Evolutionary conservation across 192 early-diverging fungal species (phyloP).

Genomic region (Rhizoclosmatium globosum): DNA sequence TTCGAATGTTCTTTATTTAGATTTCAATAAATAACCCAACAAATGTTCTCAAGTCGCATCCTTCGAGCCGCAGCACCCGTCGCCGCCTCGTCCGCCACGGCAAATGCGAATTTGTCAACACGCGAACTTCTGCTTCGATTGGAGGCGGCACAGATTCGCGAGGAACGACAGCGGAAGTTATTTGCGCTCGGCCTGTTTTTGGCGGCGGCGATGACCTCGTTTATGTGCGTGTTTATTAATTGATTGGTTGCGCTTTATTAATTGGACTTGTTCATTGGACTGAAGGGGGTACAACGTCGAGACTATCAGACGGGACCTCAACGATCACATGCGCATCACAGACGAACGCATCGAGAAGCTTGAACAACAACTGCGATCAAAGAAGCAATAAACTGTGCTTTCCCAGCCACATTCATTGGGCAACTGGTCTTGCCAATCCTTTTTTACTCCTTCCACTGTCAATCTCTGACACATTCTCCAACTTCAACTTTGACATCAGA

Average conservation of each 20-base stretch:
- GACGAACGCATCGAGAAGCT: constrained; percentile 23
- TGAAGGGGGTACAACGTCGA: constrained; percentile 20
- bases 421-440: not conserved
- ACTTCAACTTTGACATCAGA: not conserved
- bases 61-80: not conserved
- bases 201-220: constrained; percentile 1
- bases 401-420: not conserved
- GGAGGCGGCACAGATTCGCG: constrained; percentile 4
- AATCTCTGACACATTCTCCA: not conserved
- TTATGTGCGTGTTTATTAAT: not conserved
- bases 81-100: not conserved
- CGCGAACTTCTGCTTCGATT: not conserved
- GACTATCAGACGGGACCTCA: not conserved
- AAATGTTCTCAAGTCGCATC: too few species aligned
- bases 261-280: not conserved
- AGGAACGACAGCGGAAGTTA: constrained; percentile 1
- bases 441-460: not conserved
- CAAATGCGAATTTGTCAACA: not conserved
- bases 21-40: too few species aligned
- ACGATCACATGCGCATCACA: constrained; percentile 18
- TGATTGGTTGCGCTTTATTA: not conserved
- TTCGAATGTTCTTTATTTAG: too few species aligned
- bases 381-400: not conserved
- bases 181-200: constrained; percentile 28
- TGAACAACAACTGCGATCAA: not conserved